phyloP scores from a whole-genome alignment of 2,329 filamentous ascomycete species.

The Myriosclerotinia duriaeana region DNA sequence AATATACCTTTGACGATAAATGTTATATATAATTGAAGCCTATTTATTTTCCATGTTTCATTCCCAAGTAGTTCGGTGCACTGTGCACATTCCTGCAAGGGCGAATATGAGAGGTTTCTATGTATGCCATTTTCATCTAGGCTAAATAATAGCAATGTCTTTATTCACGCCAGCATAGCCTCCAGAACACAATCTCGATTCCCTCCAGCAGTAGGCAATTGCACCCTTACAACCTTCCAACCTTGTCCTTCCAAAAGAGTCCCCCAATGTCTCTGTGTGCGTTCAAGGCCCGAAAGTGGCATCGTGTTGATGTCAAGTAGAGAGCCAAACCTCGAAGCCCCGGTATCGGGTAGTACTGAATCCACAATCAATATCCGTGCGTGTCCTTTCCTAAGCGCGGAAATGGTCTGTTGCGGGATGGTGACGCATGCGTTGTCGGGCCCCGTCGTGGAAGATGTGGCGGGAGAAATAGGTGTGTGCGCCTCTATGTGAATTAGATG shows the following conservation, averaged over 20 bases:
- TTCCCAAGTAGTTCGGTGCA: no score
- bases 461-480: constrained; percentile 32
- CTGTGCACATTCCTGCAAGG: no score
- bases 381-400: constrained; percentile 35
- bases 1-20: no score
- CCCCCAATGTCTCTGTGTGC: constrained; percentile 41
- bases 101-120: no score
- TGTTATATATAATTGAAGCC: no score
- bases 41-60: no score
- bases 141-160: neutral
- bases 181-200: constrained; percentile 19
- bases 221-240: constrained; percentile 30
- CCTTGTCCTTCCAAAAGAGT: constrained; percentile 26
- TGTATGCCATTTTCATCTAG: no score
- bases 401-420: constrained; percentile 38
- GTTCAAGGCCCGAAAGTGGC: constrained; percentile 37
- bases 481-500: neutral
- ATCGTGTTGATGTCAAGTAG: constrained; percentile 24
- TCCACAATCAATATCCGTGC: constrained; percentile 31
- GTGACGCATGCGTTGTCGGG: constrained; percentile 36
- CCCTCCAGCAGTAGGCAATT: constrained; percentile 16
- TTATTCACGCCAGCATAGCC: neutral
- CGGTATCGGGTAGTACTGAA: constrained; percentile 27
- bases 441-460: constrained; percentile 42
- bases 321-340: constrained; percentile 30